Percentiles rank a stretch among this genome's conserved stretches.
phyloP scores from a whole-genome alignment of 495 filamentous ascomycete species.

The Aspergillus carlsbadensis region DNA sequence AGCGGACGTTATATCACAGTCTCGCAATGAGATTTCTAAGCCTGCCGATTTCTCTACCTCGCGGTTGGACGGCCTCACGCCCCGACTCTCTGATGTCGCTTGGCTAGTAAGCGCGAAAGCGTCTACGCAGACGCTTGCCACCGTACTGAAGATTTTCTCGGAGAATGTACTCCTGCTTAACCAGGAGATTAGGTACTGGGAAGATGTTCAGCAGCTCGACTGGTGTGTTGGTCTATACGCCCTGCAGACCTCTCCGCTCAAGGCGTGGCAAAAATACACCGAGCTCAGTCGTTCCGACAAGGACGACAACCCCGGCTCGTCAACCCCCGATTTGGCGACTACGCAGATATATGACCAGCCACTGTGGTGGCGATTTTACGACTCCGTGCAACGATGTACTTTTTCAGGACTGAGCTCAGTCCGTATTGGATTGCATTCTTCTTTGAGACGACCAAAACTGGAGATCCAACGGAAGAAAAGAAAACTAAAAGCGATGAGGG shows the following conservation, averaged over 20 bases:
- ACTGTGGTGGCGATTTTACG: conserved; percentile 75
- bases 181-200: conserved; percentile 92
- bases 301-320: conserved; percentile 52
- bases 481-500: conserved; percentile 62
- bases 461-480: conserved; percentile 69
- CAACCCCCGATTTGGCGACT: not conserved
- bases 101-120: conserved; percentile 89
- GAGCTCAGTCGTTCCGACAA: conserved; percentile 30
- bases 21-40: conserved; percentile 36
- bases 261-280: conserved; percentile 55
- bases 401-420: conserved; percentile 60
- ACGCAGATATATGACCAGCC: conserved; percentile 9
- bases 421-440: conserved; percentile 59
- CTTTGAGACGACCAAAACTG: conserved; percentile 65
- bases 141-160: conserved; percentile 68
- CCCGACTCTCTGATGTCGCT: conserved; percentile 71
- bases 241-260: conserved; percentile 74
- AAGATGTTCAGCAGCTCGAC: conserved; percentile 72
- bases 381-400: conserved; percentile 66
- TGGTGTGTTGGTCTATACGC: conserved; percentile 72
- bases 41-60: conserved; percentile 19
- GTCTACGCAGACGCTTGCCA: conserved; percentile 77
- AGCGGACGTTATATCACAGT: conserved; percentile 57
- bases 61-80: conserved; percentile 12
- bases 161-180: conserved; percentile 77